Percentiles rank a stretch among this genome's conserved stretches.
Evolutionary conservation across 1,139 yeast species (phyloP).

Genomic region (Torulaspora pretoriensis): DNA sequence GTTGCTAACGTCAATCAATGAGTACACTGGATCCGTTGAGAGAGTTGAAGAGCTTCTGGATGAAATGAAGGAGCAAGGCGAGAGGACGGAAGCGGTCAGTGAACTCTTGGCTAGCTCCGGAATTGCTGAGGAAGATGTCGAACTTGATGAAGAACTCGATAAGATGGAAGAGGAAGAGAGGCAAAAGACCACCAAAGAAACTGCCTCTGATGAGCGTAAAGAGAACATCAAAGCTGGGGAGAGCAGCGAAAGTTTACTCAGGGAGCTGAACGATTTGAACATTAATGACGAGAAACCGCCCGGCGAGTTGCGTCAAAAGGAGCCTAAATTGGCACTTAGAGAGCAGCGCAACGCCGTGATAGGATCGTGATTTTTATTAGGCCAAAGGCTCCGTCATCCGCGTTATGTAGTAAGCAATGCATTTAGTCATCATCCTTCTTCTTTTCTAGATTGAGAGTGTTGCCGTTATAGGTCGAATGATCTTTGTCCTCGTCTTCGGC

Average conservation of each 20-base stretch:
- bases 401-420: background rate
- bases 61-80: conserved; percentile 43
- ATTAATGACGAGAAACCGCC: background rate
- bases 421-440: conserved; percentile 28
- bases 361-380: background rate
- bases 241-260: conserved; percentile 6
- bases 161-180: conserved; percentile 41
- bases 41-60: conserved; percentile 41
- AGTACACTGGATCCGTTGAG: conserved; percentile 38
- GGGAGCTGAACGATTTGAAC: conserved; percentile 6
- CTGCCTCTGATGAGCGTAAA: conserved; percentile 16
- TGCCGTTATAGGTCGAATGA: conserved; percentile 46
- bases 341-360: background rate
- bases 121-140: conserved; percentile 9
- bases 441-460: conserved; percentile 44
- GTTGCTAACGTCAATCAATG: conserved; percentile 32
- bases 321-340: background rate
- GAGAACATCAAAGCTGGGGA: conserved; percentile 13
- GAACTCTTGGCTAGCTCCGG: conserved; percentile 35
- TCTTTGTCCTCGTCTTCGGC: conserved; percentile 33
- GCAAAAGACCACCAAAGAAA: background rate
- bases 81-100: conserved; percentile 38
- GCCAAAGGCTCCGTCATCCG: background rate
- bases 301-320: conserved; percentile 3
- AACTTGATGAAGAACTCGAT: conserved; percentile 24